phyloP scores from a whole-genome alignment of 148 eudicot species.

The Gaultheria prostrata region DNA sequence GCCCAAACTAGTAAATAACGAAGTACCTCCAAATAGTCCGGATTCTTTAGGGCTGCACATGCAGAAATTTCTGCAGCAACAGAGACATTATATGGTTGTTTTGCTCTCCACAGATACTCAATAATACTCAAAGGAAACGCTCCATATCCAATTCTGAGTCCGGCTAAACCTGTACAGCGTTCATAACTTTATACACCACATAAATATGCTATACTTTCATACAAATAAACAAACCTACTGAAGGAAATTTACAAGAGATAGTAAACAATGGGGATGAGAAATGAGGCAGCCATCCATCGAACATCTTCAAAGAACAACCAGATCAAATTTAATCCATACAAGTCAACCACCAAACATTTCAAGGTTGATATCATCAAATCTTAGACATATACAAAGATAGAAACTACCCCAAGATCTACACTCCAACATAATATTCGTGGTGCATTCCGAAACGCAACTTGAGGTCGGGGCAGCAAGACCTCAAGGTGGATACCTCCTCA shows the following conservation, averaged over 20 bases:
- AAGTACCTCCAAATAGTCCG: slow-evolving; percentile 70
- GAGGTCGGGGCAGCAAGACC: not conserved
- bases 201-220: not conserved
- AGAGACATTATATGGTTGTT: slow-evolving; percentile 94
- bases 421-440: not conserved
- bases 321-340: not conserved
- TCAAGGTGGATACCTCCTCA: not conserved
- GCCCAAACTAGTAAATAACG: not conserved
- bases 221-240: not conserved
- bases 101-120: slow-evolving; percentile 91
- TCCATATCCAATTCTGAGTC: slow-evolving; percentile 91
- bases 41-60: slow-evolving; percentile 88
- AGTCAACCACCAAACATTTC: slow-evolving; percentile 4
- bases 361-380: not conserved
- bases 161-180: slow-evolving; percentile 68
- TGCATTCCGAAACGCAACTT: not conserved
- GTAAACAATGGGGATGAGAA: not conserved
- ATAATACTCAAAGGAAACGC: slow-evolving; percentile 92
- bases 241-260: not conserved
- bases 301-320: not conserved
- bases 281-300: not conserved
- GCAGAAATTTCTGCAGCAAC: slow-evolving; percentile 99
- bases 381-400: not conserved
- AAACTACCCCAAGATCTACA: not conserved
- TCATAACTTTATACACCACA: slow-evolving; percentile 1